Conservation (phyloP, 1,139 yeast species). For the Pichia sp. region DNA sequence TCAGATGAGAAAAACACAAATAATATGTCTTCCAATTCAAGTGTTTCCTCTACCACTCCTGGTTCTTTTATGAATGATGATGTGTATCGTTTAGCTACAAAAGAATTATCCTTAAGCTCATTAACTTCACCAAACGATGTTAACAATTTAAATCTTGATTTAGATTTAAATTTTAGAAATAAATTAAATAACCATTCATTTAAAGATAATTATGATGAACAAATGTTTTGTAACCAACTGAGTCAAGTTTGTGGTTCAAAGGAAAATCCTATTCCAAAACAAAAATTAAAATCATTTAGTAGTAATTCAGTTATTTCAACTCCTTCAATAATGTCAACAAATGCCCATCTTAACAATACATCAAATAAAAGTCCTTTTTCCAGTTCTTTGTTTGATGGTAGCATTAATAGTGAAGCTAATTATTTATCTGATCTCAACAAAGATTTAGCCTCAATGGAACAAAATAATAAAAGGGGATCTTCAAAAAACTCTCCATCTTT, state of each 20-base stretch:
- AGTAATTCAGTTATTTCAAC: too few species aligned
- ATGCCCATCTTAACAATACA: too few species aligned
- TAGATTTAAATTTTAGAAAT: background rate
- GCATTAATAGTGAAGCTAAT: background rate
- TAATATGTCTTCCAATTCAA: constrained; percentile 9
- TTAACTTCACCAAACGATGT: background rate
- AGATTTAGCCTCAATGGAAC: background rate
- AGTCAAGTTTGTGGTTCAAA: constrained; percentile 83
- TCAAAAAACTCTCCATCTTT: constrained; percentile 9
- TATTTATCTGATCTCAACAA: background rate
- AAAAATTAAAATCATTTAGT: background rate
- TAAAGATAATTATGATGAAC: constrained; percentile 42
- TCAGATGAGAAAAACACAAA: constrained; percentile 2
- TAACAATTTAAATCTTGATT: background rate
- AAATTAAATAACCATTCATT: constrained; percentile 26
- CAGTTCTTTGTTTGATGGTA: constrained; percentile 1
- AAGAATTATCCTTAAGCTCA: too few species aligned
- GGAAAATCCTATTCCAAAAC: constrained; percentile 60
- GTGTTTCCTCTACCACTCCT: constrained; percentile 10
- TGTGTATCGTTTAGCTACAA: background rate
- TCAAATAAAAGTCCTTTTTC: constrained; percentile 1
- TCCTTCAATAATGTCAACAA: constrained; percentile 1
- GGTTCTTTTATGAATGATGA: constrained; percentile 1
- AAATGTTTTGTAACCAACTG: constrained; percentile 65
- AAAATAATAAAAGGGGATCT: background rate